A percentile compares a stretch with the other conserved stretches of the same genome.
Evolutionary conservation across 2,329 filamentous ascomycete genomes (phyloP).

Genomic region (Basipetospora sp.): DNA sequence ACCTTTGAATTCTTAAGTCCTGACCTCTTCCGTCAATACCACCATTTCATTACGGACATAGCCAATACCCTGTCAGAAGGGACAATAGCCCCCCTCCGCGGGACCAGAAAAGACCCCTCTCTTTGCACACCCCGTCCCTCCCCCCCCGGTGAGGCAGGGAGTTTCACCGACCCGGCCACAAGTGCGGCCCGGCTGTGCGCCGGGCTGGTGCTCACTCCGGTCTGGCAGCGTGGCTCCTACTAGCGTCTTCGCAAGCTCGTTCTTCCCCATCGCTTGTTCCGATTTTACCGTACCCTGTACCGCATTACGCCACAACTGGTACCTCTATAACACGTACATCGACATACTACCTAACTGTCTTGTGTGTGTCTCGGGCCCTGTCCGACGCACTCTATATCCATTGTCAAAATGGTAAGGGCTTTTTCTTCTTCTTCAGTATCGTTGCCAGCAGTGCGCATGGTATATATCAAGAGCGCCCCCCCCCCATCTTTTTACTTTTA

Average conservation of each 20-base stretch:
- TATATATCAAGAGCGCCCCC: no score
- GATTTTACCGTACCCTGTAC: constrained; percentile 21
- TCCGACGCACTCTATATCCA: constrained; percentile 24
- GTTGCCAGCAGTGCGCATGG: no score
- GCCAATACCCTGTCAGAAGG: constrained; percentile 10
- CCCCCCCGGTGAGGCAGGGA: constrained; percentile 12
- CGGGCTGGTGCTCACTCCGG: constrained; percentile 8
- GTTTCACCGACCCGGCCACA: constrained; percentile 9
- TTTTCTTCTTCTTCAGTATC: constrained; percentile 14
- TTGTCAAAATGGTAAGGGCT: constrained; percentile 35
- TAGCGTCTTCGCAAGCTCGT: constrained; percentile 8
- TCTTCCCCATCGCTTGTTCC: constrained; percentile 11
- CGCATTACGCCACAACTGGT: constrained; percentile 21
- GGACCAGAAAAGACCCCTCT: constrained; percentile 12
- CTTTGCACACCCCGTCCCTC: constrained; percentile 2
- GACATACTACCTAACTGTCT: constrained; percentile 3
- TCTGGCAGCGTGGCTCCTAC: constrained; percentile 11
- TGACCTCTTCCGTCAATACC: no score
- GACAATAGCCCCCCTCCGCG: constrained; percentile 20
- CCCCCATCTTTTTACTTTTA: no score
- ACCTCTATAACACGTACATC: constrained; percentile 20
- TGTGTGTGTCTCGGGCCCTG: constrained; percentile 17
- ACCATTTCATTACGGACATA: not conserved
- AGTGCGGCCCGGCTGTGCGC: constrained; percentile 6
- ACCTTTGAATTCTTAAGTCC: no score